Base-by-base conservation (phyloP, 2,329 filamentous ascomycete genomes). In the Macroventuria anomochaeta region DNA sequence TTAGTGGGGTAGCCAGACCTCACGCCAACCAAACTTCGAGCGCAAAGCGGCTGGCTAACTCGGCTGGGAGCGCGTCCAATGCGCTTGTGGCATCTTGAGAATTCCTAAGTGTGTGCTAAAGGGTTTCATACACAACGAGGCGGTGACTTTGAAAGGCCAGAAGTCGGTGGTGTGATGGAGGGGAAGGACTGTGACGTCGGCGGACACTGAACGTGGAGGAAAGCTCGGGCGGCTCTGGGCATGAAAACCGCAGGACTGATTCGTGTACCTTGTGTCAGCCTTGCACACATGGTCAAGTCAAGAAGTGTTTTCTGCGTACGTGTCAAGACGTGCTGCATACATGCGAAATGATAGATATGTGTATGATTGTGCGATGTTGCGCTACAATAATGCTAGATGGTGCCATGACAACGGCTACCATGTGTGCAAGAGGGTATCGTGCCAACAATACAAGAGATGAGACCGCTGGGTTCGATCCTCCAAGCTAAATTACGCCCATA, bases 1-100 rank as follows among this genome's bases (percentile, higher is more conserved):
- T 46, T 61, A 63, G 67, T 62, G 64, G 68, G 68, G 67, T 67
- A 56, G 31, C 43, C 36, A 51, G 38, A 40, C 37, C 46, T 54
- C 36, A 25, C 42, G 15, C 42, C 42, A 46, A 38, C 42, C 50
- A 55, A 44, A 42, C 32, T 34, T 37, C n/a, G 20, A 38, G 21
- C 26, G 43, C 37, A 32, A 53, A 34, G 57, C 46, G 43, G 42
- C 42, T 50, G 51, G 53, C 32, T 53, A 51, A 54, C 55, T 53
- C 39, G 12, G 46, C 42, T 58, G 43, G 37, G 47, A 53, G 48
- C 31, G 17, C 42, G 43, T 53, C 55, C 57, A 62, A 64, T 65
- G 53, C 51, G 37, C 52, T 57, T 58, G 42, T 53, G 59, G 53
- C 59, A 61, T 57, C 28, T 31, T 33, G 31, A 34, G 28, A 23